Conservation (phyloP, 2,329 filamentous ascomycete genomes). For the Chalaropsis thielavioides region DNA sequence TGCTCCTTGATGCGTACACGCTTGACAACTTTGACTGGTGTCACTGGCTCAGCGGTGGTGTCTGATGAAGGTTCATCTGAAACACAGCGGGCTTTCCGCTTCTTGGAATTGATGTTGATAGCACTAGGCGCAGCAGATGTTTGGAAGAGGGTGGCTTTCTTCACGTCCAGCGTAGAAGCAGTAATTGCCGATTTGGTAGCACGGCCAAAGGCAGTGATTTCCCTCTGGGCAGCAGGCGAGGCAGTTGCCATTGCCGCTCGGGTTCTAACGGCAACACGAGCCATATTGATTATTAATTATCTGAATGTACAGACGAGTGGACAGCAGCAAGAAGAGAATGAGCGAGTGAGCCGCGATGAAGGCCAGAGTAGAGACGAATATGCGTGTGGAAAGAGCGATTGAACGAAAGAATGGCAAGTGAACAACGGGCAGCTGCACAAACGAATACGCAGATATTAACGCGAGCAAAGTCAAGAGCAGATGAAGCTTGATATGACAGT, state of each 20-base stretch:
- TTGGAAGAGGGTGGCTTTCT: constrained; percentile 22
- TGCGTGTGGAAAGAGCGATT: background rate
- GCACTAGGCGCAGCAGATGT: background rate
- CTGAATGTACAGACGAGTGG: background rate
- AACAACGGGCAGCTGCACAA: background rate
- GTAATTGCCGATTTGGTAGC: constrained; percentile 20
- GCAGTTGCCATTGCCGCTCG: constrained; percentile 11
- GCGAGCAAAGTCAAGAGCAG: background rate
- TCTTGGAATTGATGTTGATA: constrained; percentile 24
- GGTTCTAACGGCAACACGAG: constrained; percentile 16
- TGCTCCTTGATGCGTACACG: constrained; percentile 17
- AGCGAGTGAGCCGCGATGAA: background rate
- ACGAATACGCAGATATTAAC: background rate
- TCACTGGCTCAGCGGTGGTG: background rate
- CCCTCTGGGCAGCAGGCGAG: constrained; percentile 13
- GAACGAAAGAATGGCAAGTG: background rate
- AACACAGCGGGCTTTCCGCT: constrained; percentile 27
- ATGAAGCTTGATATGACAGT: background rate
- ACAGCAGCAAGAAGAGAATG: constrained; percentile 3
- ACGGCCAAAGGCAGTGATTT: constrained; percentile 12
- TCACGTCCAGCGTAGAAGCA: constrained; percentile 21
- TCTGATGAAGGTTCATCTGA: constrained; percentile 22
- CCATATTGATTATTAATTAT: constrained; percentile 7
- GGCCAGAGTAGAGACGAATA: background rate
- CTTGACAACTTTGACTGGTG: constrained; percentile 15